phyloP scores from a whole-genome alignment of 2,329 filamentous ascomycete species.

The Apiospora rasikravindrae region DNA sequence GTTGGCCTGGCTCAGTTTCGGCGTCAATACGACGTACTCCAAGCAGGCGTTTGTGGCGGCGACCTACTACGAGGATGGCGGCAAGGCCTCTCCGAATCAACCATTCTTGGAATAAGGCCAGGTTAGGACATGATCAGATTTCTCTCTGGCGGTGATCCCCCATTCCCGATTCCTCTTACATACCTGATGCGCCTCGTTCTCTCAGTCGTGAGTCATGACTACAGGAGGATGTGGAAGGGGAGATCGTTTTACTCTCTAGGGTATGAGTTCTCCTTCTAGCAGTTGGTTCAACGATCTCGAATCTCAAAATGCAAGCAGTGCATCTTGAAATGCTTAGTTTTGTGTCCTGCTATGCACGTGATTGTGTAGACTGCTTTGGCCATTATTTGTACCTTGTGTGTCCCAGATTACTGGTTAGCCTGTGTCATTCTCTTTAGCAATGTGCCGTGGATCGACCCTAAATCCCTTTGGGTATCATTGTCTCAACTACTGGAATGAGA shows the following conservation, averaged over 20 bases:
- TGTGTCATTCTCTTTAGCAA: neutral
- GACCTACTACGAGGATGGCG: constrained; percentile 32
- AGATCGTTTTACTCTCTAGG: neutral
- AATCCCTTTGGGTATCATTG: too few relatives aligned
- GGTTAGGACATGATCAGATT: neutral
- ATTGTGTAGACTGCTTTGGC: neutral
- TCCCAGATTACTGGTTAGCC: too few relatives aligned
- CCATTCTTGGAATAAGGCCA: neutral
- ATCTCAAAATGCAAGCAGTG: neutral
- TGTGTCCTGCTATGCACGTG: neutral
- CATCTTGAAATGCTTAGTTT: too few relatives aligned
- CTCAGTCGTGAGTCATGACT: neutral
- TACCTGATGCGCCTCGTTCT: neutral
- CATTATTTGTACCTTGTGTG: too few relatives aligned
- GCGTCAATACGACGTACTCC: constrained; percentile 42
- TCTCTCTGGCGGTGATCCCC: neutral
- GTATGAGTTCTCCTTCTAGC: neutral
- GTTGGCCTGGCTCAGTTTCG: constrained; percentile 56
- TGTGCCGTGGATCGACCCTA: too few relatives aligned
- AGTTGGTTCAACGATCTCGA: neutral
- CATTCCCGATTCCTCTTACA: neutral
- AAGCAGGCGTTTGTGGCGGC: constrained; percentile 26
- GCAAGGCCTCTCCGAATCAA: constrained; percentile 24
- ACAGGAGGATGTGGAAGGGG: neutral
- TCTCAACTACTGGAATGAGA: too few relatives aligned